Conservation (phyloP, 2,329 filamentous ascomycete species). For the Corynespora cassiicola region DNA sequence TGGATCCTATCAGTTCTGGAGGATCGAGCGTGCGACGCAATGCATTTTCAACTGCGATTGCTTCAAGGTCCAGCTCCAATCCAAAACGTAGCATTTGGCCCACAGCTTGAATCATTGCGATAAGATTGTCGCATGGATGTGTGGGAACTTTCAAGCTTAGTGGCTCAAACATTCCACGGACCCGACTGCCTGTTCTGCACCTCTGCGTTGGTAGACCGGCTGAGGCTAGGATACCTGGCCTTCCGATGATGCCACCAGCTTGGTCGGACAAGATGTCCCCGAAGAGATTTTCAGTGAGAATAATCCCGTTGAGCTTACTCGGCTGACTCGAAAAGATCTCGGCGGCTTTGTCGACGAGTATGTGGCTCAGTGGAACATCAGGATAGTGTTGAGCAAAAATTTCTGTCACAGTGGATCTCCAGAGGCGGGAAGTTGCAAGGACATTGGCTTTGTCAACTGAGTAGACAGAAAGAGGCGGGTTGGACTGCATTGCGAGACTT, state of each 20-base stretch:
- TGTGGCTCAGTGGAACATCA: not conserved
- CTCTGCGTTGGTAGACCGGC: too few relatives aligned
- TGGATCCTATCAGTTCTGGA: not conserved
- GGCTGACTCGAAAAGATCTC: not conserved
- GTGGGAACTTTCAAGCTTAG: too few relatives aligned
- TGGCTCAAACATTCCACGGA: too few relatives aligned
- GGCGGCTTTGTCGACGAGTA: too few relatives aligned
- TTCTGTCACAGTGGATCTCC: constrained; percentile 1
- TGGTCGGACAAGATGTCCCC: constrained; percentile 2
- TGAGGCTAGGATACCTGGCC: not conserved
- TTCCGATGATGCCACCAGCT: not conserved
- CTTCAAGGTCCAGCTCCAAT: not conserved
- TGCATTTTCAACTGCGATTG: not conserved
- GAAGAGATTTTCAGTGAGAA: not conserved
- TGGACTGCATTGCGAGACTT: not conserved
- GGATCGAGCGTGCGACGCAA: constrained; percentile 1
- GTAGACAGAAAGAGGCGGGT: not conserved
- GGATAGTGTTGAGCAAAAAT: not conserved
- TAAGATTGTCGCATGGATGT: not conserved
- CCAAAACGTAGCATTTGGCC: not conserved
- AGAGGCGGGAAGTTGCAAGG: not conserved
- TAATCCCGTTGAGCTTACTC: not conserved
- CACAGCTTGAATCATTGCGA: constrained; percentile 1
- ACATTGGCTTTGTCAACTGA: constrained; percentile 2
- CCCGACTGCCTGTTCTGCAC: too few relatives aligned